A percentile compares a stretch with the other conserved stretches of the same genome.
Evolutionary conservation across 768 basidiomycete genomes (phyloP).

Genomic region (Termitomyces titanicus): DNA sequence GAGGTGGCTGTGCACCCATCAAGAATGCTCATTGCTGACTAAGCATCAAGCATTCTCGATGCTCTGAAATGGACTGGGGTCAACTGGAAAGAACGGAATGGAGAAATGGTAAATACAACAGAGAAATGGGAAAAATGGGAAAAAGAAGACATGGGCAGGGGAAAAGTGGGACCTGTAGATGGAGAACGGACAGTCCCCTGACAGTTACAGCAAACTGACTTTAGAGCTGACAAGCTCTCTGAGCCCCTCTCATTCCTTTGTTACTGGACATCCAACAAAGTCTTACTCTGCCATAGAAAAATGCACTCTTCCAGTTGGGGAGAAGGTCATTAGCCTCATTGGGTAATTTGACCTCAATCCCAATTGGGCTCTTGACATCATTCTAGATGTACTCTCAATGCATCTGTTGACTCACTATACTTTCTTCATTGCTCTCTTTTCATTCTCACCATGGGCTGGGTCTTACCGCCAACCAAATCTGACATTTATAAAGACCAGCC

Average conservation of each 20-base stretch:
- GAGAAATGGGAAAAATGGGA: too few species aligned
- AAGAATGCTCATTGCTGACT: too few species aligned
- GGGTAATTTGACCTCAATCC: constrained; percentile 98
- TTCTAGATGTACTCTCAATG: constrained; percentile 85
- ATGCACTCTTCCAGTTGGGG: constrained; percentile 71
- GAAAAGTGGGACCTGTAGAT: too few species aligned
- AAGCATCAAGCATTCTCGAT: too few species aligned
- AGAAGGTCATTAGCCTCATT: constrained; percentile 82
- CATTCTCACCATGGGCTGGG: constrained; percentile 84
- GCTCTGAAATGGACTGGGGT: too few species aligned
- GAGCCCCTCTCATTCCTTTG: constrained; percentile 67
- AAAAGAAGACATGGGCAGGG: too few species aligned
- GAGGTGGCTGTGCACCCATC: too few species aligned
- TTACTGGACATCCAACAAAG: constrained; percentile 65
- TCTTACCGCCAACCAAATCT: constrained; percentile 34
- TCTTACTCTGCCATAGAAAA: constrained; percentile 52
- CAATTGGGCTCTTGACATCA: constrained; percentile 88
- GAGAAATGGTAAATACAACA: too few species aligned
- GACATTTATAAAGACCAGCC: constrained; percentile 34
- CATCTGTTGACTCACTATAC: constrained; percentile 79
- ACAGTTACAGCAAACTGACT: constrained; percentile 93
- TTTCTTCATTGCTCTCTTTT: constrained; percentile 86
- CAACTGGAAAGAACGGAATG: too few species aligned
- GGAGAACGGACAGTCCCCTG: constrained; percentile 98
- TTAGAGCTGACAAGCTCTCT: constrained; percentile 77